Percentiles rank a stretch among this genome's conserved stretches.
phyloP scores from a whole-genome alignment of 2,329 filamentous ascomycete genomes.

The Penicillium sp. region DNA sequence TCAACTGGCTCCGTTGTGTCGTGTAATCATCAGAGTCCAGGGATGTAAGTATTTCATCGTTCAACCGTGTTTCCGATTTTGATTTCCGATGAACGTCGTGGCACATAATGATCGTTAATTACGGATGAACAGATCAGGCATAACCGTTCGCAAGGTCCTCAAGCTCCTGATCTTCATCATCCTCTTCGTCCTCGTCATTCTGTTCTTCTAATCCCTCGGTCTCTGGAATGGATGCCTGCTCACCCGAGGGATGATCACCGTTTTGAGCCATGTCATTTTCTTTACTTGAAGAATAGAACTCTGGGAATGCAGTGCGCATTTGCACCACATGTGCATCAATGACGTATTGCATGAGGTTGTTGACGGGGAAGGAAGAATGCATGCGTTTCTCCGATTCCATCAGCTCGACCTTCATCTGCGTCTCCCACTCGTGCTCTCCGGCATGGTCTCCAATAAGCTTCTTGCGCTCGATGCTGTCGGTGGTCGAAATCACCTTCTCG shows the following conservation, averaged over 20 bases:
- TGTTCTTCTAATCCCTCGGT: background rate
- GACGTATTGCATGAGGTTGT: slow-evolving; percentile 24
- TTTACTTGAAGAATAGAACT: slow-evolving; percentile 14
- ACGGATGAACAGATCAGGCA: background rate
- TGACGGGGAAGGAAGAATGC: slow-evolving; percentile 21
- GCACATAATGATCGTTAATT: background rate
- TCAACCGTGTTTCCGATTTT: background rate
- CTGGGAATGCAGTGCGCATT: slow-evolving; percentile 24
- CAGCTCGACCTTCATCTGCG: slow-evolving; percentile 25
- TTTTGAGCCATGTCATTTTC: background rate
- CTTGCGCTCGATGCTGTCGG: slow-evolving; percentile 16
- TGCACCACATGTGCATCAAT: slow-evolving; percentile 21
- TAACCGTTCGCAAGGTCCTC: slow-evolving; percentile 4
- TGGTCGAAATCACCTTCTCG: slow-evolving; percentile 12
- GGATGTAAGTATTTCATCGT: background rate
- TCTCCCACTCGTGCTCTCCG: slow-evolving; percentile 25
- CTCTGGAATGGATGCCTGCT: background rate
- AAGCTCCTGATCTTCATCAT: slow-evolving; percentile 8
- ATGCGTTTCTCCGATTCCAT: slow-evolving; percentile 24
- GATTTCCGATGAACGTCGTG: background rate
- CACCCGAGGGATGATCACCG: background rate
- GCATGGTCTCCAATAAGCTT: slow-evolving; percentile 22
- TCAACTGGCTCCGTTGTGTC: background rate
- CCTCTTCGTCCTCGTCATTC: background rate
- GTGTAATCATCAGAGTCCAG: background rate